Percentiles rank a stretch among this genome's conserved stretches.
Conservation (phyloP, 192 early-diverging fungal species). For the Tieghemiomyces parasiticus region DNA sequence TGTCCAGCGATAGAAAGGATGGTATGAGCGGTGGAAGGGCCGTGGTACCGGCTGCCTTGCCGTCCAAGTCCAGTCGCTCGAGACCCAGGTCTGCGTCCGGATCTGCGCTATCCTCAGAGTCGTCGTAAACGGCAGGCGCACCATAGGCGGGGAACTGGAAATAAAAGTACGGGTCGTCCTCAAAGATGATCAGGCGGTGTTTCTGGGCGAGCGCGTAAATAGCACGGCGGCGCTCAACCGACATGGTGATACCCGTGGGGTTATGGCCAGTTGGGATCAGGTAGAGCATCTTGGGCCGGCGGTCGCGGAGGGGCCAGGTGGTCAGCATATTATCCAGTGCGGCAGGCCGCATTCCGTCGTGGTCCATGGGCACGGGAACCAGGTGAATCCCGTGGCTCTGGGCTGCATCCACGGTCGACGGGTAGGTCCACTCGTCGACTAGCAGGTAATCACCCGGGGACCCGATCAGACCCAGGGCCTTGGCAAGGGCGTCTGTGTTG, state of each 20-base stretch:
- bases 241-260: conserved; percentile 75
- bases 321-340: conserved; percentile 32
- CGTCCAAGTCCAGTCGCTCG: conserved; percentile 18
- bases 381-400: conserved; percentile 30
- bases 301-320: conserved; percentile 19
- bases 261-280: conserved; percentile 80
- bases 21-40: too few relatives aligned
- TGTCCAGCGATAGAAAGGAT: conserved; percentile 81
- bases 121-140: too few relatives aligned
- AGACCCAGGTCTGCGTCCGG: conserved; percentile 15
- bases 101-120: background rate
- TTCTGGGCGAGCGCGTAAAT: conserved; percentile 63
- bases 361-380: conserved; percentile 37
- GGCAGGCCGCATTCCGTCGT: conserved; percentile 44
- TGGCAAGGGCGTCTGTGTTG: conserved; percentile 42
- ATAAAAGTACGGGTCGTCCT: conserved; percentile 95
- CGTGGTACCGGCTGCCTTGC: too few relatives aligned
- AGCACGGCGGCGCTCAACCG: conserved; percentile 52
- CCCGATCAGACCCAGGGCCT: conserved; percentile 37
- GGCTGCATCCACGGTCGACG: conserved; percentile 36
- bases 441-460: conserved; percentile 40
- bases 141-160: conserved; percentile 45
- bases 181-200: conserved; percentile 73
- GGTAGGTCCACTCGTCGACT: conserved; percentile 51
- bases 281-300: conserved; percentile 39